A percentile compares a stretch with the other conserved stretches of the same genome.
Conservation (phyloP, 139 green algal species). For the Edaphochlamys debaryana region DNA sequence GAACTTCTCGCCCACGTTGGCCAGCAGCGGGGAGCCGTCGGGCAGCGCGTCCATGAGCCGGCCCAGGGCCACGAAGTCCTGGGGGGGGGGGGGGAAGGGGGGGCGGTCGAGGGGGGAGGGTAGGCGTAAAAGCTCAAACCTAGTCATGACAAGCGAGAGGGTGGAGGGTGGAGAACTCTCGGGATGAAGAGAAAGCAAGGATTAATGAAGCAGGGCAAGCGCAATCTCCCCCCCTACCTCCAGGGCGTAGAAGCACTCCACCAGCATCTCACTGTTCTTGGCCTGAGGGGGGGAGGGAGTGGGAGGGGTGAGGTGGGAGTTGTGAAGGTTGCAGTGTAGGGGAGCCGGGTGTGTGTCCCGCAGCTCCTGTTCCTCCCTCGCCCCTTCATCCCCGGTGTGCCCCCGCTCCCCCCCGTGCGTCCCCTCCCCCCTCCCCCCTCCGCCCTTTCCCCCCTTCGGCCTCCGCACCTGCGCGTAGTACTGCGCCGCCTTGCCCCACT, state of each 20-base stretch:
- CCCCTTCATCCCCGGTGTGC: neutral
- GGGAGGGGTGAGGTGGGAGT: conserved; percentile 32
- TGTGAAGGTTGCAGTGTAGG: no score
- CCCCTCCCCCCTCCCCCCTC: no score
- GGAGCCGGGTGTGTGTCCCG: no score
- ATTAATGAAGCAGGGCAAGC: no score
- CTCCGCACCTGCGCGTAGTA: conserved; percentile 77
- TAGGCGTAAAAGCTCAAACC: neutral
- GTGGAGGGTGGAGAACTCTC: neutral
- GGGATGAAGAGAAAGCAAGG: neutral
- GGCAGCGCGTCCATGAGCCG: conserved; percentile 75
- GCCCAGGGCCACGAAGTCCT: conserved; percentile 73
- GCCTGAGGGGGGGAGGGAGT: conserved; percentile 44
- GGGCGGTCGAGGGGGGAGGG: neutral
- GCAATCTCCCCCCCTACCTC: no score
- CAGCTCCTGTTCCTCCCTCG: neutral
- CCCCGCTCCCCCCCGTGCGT: conserved; percentile 20
- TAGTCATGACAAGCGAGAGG: neutral
- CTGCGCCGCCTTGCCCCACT: conserved; percentile 80
- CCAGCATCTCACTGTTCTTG: conserved; percentile 79
- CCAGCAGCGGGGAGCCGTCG: conserved; percentile 71
- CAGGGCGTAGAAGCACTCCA: conserved; percentile 79
- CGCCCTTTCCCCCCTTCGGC: no score
- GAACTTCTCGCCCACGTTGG: conserved; percentile 75
- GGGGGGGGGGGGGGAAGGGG: neutral